Evolutionary conservation across 2,329 filamentous ascomycete genomes (phyloP).

Genomic region (Volutella citrinella): DNA sequence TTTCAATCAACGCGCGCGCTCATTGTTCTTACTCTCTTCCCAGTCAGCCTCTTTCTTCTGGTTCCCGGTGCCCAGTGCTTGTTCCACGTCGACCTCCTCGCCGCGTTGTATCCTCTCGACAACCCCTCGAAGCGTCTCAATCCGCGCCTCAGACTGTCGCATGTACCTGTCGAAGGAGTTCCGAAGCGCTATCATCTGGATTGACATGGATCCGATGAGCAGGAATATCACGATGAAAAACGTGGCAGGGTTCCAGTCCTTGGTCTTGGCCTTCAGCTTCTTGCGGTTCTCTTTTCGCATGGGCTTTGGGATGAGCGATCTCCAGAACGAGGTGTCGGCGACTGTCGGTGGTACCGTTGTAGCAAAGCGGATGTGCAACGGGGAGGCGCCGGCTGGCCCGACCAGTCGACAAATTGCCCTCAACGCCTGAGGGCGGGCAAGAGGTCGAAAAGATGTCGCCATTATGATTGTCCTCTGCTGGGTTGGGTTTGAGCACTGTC

Average conservation of each 20-base stretch:
- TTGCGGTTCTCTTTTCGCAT: conserved; percentile 45
- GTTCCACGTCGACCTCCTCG: conserved; percentile 82
- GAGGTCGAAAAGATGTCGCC: too few species aligned
- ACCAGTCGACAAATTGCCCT: too few species aligned
- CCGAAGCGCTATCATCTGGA: conserved; percentile 81
- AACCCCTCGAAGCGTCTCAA: conserved; percentile 72
- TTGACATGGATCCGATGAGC: conserved; percentile 91
- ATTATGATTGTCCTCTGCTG: too few species aligned
- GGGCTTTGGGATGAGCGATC: conserved; percentile 66
- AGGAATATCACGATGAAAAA: conserved; percentile 81
- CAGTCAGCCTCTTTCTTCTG: conserved; percentile 74
- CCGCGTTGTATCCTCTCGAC: conserved; percentile 67
- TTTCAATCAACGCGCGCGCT: not conserved
- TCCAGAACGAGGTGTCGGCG: conserved; percentile 63
- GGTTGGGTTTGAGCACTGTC: too few species aligned
- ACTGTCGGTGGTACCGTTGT: conserved; percentile 45
- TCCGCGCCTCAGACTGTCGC: conserved; percentile 75
- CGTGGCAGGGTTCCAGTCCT: conserved; percentile 76
- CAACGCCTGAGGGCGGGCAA: too few species aligned
- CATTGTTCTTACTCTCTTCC: conserved; percentile 67
- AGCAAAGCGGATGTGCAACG: conserved; percentile 28
- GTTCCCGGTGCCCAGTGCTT: conserved; percentile 75
- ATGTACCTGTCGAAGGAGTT: conserved; percentile 71
- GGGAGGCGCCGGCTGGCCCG: too few species aligned
- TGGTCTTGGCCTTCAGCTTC: conserved; percentile 44